phyloP scores from a whole-genome alignment of 1,284 basidiomycete species.

The Ustanciosporium gigantosporum region DNA sequence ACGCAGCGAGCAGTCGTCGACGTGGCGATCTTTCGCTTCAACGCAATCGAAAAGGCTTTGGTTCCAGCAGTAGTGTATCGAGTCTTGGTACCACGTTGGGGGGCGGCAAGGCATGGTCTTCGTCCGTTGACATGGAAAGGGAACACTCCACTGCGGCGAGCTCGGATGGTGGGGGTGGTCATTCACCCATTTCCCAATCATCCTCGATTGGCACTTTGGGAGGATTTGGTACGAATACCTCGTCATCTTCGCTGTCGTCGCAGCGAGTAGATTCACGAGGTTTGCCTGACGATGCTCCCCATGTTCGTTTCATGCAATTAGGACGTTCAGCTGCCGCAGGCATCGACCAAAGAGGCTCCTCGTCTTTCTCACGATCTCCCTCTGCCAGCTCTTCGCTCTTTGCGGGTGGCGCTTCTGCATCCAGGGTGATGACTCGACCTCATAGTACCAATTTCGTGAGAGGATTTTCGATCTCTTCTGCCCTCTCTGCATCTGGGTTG shows the following conservation, averaged over 20 bases:
- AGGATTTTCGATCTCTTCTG: constrained; percentile 27
- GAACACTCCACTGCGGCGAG: constrained; percentile 7
- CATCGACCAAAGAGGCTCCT: too few relatives aligned
- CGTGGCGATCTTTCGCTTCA: constrained; percentile 16
- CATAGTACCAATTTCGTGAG: constrained; percentile 24
- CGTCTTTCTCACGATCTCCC: not conserved
- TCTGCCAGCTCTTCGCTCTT: not conserved
- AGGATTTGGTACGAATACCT: constrained; percentile 2
- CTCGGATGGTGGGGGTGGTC: constrained; percentile 19
- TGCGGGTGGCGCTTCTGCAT: not conserved
- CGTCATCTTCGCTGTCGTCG: constrained; percentile 9
- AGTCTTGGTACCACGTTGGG: constrained; percentile 28
- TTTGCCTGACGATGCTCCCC: not conserved
- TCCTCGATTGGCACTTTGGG: constrained; percentile 19
- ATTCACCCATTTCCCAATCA: constrained; percentile 22
- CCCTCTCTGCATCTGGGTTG: constrained; percentile 21
- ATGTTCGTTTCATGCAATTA: not conserved
- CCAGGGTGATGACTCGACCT: constrained; percentile 14
- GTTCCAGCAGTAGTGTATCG: constrained; percentile 29
- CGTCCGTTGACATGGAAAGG: constrained; percentile 16
- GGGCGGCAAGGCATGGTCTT: constrained; percentile 8
- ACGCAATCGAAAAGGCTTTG: constrained; percentile 19
- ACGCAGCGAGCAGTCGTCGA: not conserved
- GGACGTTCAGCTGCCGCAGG: too few relatives aligned
- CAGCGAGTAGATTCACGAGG: constrained; percentile 1